Evolutionary conservation across 805 yeast genomes (phyloP).

Genomic region (Priceomyces castillae): DNA sequence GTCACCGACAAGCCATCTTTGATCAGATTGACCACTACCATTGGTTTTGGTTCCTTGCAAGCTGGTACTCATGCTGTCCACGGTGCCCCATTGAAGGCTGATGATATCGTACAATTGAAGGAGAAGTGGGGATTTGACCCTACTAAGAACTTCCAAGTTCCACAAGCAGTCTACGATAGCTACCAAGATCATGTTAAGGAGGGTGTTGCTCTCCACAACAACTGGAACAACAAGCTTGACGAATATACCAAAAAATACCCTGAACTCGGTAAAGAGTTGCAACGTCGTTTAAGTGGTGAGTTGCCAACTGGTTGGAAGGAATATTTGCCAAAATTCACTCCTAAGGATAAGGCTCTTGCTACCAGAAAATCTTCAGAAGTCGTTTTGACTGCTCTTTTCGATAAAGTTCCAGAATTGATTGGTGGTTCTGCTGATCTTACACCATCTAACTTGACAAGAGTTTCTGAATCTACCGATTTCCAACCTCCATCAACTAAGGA

Average conservation of each 20-base stretch:
- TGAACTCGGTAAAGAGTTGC: constrained; percentile 70
- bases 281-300: constrained; percentile 72
- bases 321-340: constrained; percentile 73
- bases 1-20: constrained; percentile 82
- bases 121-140: constrained; percentile 85
- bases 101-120: constrained; percentile 87
- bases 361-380: constrained; percentile 91
- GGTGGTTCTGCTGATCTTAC: constrained; percentile 99
- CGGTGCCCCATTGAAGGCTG: constrained; percentile 94
- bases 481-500: constrained; percentile 78
- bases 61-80: constrained; percentile 91
- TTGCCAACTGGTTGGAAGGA: constrained; percentile 83
- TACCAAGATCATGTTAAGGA: constrained; percentile 56
- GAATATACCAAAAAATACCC: constrained; percentile 70
- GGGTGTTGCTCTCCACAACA: constrained; percentile 65
- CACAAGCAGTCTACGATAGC: constrained; percentile 75
- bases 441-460: constrained; percentile 92
- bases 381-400: constrained; percentile 61
- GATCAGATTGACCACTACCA: constrained; percentile 84
- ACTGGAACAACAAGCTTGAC: constrained; percentile 69
- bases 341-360: constrained; percentile 80
- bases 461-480: constrained; percentile 82
- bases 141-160: constrained; percentile 70
- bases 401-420: constrained; percentile 76
- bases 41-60: constrained; percentile 86